A percentile compares a stretch with the other conserved stretches of the same genome.
Evolutionary conservation across 2,329 filamentous ascomycete genomes (phyloP).

Genomic region (Colletotrichum sojae): DNA sequence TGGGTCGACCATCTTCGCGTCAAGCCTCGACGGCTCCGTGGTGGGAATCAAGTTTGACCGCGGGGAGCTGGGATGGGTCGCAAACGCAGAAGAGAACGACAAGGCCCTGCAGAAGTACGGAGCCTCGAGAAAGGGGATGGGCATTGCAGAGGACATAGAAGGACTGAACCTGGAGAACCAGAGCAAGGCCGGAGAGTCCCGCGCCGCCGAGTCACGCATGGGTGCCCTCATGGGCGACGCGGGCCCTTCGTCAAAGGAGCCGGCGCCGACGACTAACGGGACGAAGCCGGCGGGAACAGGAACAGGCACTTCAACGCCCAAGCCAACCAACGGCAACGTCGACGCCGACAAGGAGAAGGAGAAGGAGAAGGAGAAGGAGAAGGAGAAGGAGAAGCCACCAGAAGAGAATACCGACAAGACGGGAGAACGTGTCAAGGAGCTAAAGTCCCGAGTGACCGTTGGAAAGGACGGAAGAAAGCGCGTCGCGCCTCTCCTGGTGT

Average conservation of each 20-base stretch:
- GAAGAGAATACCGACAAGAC: conserved; percentile 68
- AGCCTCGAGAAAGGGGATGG: conserved; percentile 87
- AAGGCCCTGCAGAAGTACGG: conserved; percentile 95
- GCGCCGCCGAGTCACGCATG: conserved; percentile 94
- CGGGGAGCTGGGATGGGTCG: conserved; percentile 91
- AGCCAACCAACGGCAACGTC: conserved; percentile 56
- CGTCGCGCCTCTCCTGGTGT: conserved; percentile 91
- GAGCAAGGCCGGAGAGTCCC: conserved; percentile 91
- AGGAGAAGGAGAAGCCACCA: conserved; percentile 52
- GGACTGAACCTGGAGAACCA: conserved; percentile 89
- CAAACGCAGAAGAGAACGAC: conserved; percentile 89
- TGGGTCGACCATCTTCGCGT: conserved; percentile 87
- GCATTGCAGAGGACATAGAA: conserved; percentile 93
- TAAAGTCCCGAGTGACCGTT: conserved; percentile 94
- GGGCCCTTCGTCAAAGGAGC: conserved; percentile 66
- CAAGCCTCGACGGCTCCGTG: conserved; percentile 91
- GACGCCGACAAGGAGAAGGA: conserved; percentile 51
- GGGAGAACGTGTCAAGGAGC: conserved; percentile 67
- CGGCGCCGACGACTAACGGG: conserved; percentile 63
- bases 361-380: conserved; percentile 50
- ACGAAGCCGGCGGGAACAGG: conserved; percentile 58
- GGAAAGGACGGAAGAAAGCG: conserved; percentile 98
- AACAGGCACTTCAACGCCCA: conserved; percentile 52
- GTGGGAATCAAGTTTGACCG: conserved; percentile 85
- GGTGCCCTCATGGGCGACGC: conserved; percentile 97